Base-by-base conservation (phyloP, 2,329 filamentous ascomycete genomes). In the Endothia cerciana region DNA sequence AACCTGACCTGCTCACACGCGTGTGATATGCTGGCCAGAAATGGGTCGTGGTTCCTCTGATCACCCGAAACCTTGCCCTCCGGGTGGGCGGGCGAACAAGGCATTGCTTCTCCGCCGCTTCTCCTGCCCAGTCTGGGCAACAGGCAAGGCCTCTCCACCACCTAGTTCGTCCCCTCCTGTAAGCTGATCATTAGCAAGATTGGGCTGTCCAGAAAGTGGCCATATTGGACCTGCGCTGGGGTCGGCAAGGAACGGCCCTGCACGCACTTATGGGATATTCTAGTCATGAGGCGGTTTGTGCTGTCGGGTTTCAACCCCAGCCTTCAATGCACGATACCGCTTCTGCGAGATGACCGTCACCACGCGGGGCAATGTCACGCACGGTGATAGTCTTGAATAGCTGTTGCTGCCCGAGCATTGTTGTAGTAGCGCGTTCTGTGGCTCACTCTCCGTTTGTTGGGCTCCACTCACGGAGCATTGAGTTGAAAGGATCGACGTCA, bases 331-430 rank as follows among this genome's bases (percentile, higher is more conserved):
- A 66, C 62, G 62, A 66, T 66, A 62, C 62, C 62, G 65, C 62
- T 61, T 60, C 65, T 66, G 65, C 65, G 41, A 66, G 62, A 66
- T 66, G 65, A 66, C 49, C 55, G 49, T 51, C 55, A 56, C 62
- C 51, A 64, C 65, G 57, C 43, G 56, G 55, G 57, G 51, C 62
- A 61, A 57, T 60, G 58, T 59, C 43, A 64, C 40, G 65, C 61
- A 64, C 62, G 28, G 63, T 22, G 62, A 56, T 47, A 43, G 65
- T 49, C 63, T 57, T 40, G 65, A 58, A 45, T 30, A 64, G 62
- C 62, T 66, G 65, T 66, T 64, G 65, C 57, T 64, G 65, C 65
- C 62, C 65, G 62, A 66, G 62, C 36, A 64, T 60, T 40, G 57
- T 57, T 55, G 62, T 55, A 25, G 41, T 64, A 53, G 61, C 61